Conservation (phyloP, 2,329 filamentous ascomycete species). For the Thelonectria discophora region DNA sequence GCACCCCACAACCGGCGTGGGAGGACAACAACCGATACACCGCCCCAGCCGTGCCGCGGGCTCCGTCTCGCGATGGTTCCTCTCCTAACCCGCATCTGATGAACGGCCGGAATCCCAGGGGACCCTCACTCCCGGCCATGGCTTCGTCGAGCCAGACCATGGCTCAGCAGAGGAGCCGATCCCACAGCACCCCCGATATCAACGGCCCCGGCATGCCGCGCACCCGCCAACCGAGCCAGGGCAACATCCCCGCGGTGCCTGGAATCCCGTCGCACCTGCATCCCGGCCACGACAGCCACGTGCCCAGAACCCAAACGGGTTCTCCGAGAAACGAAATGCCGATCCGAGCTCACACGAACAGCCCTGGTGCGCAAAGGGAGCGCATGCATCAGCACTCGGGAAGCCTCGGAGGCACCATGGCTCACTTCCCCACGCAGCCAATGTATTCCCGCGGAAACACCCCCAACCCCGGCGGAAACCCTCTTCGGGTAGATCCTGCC, state of each 20-base stretch:
- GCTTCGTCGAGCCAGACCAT: slow-evolving; percentile 64
- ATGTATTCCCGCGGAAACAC: slow-evolving; percentile 60
- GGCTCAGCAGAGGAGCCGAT: slow-evolving; percentile 77
- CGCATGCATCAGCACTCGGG: slow-evolving; percentile 60
- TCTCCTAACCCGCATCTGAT: slow-evolving; percentile 71
- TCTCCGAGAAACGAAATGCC: slow-evolving; percentile 78
- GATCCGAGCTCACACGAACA: slow-evolving; percentile 74
- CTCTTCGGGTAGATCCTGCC: slow-evolving; percentile 51
- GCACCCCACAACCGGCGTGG: slow-evolving; percentile 73
- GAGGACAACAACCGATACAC: slow-evolving; percentile 86
- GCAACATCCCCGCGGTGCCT: slow-evolving; percentile 73
- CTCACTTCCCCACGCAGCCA: slow-evolving; percentile 65
- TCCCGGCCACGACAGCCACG: slow-evolving; percentile 66
- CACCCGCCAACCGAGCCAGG: slow-evolving; percentile 63
- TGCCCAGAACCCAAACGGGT: slow-evolving; percentile 82
- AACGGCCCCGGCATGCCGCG: slow-evolving; percentile 72
- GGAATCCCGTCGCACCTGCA: slow-evolving; percentile 78
- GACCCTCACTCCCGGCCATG: slow-evolving; percentile 83
- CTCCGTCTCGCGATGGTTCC: slow-evolving; percentile 79
- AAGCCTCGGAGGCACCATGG: slow-evolving; percentile 61
- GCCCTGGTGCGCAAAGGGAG: slow-evolving; percentile 72
- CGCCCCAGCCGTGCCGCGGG: slow-evolving; percentile 84
- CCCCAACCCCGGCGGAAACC: slow-evolving; percentile 48
- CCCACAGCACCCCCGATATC: slow-evolving; percentile 95
- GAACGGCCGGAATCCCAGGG: slow-evolving; percentile 72